Conservation (phyloP, 306 rosid species). For the Fragaria nilgerrensis region DNA sequence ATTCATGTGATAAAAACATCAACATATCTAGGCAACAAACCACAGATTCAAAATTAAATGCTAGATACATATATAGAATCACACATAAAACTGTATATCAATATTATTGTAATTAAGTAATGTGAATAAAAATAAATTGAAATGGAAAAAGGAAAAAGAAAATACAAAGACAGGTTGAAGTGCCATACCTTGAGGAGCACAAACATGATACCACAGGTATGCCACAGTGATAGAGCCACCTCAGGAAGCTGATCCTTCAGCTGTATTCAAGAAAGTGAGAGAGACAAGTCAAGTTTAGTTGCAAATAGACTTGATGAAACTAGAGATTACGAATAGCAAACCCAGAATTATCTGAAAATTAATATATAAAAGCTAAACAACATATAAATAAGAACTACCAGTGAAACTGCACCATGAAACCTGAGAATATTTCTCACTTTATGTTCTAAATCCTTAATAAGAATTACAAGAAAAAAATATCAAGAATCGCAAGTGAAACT, state of each 20-base stretch:
- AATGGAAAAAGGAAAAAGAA: neutral
- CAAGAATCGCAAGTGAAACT: neutral
- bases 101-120: neutral
- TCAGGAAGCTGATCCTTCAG: constrained; percentile 21
- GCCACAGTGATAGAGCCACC: constrained; percentile 42
- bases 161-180: neutral
- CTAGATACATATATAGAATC: neutral
- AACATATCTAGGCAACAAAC: neutral
- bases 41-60: neutral
- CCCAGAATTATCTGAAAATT: neutral
- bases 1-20: neutral
- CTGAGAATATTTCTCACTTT: neutral
- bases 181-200: constrained; percentile 33
- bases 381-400: neutral
- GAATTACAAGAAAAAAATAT: too few relatives aligned
- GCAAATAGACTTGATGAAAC: neutral
- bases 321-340: neutral
- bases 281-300: neutral
- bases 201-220: constrained; percentile 31
- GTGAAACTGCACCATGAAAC: neutral
- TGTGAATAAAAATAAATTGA: neutral
- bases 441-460: neutral
- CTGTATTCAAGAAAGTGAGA: constrained; percentile 13
- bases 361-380: neutral
- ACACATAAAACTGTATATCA: neutral